phyloP scores from a whole-genome alignment of 106 monocot genomes.

The Ottelia alismoides region DNA sequence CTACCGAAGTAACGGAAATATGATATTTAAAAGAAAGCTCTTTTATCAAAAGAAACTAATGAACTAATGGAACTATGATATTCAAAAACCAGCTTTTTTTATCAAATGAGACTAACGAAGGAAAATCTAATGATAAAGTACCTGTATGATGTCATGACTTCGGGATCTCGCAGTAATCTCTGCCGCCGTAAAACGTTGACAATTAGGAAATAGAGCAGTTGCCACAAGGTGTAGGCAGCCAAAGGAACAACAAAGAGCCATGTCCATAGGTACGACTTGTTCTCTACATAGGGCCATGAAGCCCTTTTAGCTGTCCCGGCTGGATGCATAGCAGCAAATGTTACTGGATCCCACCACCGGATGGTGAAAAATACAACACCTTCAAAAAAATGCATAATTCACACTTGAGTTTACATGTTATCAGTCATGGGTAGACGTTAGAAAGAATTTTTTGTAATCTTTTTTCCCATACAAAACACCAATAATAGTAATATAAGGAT shows the following conservation, averaged over 20 bases:
- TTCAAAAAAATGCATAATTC: conserved; percentile 14
- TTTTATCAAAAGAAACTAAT: too few relatives aligned
- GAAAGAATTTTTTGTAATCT: too few relatives aligned
- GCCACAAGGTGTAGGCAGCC: conserved; percentile 88
- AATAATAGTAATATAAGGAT: too few relatives aligned
- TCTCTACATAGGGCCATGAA: conserved; percentile 91
- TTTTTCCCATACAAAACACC: too few relatives aligned
- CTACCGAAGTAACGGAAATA: too few relatives aligned
- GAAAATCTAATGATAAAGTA: too few relatives aligned
- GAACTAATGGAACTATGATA: too few relatives aligned
- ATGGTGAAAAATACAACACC: conserved; percentile 94
- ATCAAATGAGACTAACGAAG: too few relatives aligned
- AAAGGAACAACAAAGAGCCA: conserved; percentile 92
- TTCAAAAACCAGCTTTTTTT: too few relatives aligned
- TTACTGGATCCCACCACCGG: conserved; percentile 89
- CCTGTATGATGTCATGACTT: conserved; percentile 99
- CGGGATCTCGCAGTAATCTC: conserved; percentile 77
- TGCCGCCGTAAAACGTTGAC: conserved; percentile 84
- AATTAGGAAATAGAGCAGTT: conserved; percentile 91
- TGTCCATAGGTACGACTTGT: conserved; percentile 72
- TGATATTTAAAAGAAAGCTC: too few relatives aligned
- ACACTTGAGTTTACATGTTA: too few relatives aligned
- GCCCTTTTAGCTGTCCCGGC: conserved; percentile 35
- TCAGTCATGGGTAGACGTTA: too few relatives aligned
- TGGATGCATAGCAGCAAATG: conserved; percentile 90